Evolutionary conservation across 2,329 filamentous ascomycete species (phyloP), one percentile per base, ranked within the genome.

Genomic region (Aspergillus persii): DNA sequence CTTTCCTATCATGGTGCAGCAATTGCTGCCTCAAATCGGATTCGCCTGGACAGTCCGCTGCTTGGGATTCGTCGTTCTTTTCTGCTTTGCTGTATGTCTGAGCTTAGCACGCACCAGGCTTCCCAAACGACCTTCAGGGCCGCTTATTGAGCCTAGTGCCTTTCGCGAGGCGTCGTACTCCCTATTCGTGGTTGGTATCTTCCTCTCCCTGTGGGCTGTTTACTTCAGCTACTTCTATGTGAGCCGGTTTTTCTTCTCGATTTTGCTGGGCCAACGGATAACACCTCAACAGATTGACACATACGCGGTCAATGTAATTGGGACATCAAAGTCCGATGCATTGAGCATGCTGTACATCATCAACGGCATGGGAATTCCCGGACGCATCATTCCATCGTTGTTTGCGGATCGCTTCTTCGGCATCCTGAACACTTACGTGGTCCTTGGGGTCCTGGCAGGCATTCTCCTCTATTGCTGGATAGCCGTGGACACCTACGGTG

Each of bases 31-130:
- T 0, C 77, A 76, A 18, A 74, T 89, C 3, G 87, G 87, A 0
- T 89, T 88, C 66, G 78, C 79, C 0, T 89, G 86, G 86, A 87
- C 87, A 0, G 80, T 88, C n/a, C 78, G 87, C 0, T 80, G 83
- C 0, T 79, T 88, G 61, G 87, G 83, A 0, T 82, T 90, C 54
- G 79, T 89, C 33, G 84, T 85, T 29, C 63, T 88, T 2, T 79
- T 74, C 0, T 76, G 79, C 0, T 66, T 78, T 3, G 69, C 78
- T 1, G 71, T 74, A 2, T 74, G 74, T 30, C 65, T 81, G 18
- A 58, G 81, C 8, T 76, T 83, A 36, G 74, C 81, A n/a, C 78
- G 76, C 59, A 79, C 82, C 23, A 76, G 83, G 8, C 66, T 85
- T 9, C 79, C 78, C 1, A 80, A 80, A 1, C 75, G 81, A 26